Base-by-base conservation (phyloP, 768 basidiomycete species). In the Lentinus brumalis region DNA sequence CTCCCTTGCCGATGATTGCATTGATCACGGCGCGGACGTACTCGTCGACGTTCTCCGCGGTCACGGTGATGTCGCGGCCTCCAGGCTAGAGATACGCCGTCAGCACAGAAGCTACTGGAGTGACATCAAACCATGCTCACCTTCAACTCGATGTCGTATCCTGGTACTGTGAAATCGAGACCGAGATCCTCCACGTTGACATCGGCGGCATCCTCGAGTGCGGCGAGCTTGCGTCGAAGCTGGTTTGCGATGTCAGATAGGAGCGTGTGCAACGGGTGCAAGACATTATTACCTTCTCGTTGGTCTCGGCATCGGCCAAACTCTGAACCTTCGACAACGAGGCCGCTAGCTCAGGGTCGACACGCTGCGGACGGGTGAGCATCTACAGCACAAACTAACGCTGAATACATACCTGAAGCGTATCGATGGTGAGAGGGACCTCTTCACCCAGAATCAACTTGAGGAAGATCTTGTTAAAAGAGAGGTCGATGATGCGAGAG, bases 131-230 rank as follows among this genome's bases (percentile, higher is more conserved):
- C n/a, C 12, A 18, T 29, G 14, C 86, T 59, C 71, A 93, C 94
- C 72, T 86, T 85, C 31, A 98, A 82, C 73, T 97, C 94, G 59
- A 98, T 91, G 69, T 95, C 88, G 70, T 96, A 95, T 14, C 97
- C 97, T 9, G 97, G 97, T 16, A 98, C 81, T 8, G 96, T 98
- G 74, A 98, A 99, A 76, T 99, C 97, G 18, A 99, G 83, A 0
- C 91, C 86, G 38, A 99, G 84, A 69, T 98, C 96, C 63, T 92
- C 90, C 16, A 98, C 78, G 21, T 81, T 86, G 40, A 90, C 63
- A 81, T 53, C 21, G 9, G 56, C 61, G 11, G 59, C 41, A 10
- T 59, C 57, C 55, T 63, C 62, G n/a, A 63, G 30, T 1, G 62
- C 70, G 47, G 81, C 79, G 5, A 71, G 56, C 59, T 73, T 73